Conservation (phyloP, 495 filamentous ascomycete species). For the Platismatia glauca region DNA sequence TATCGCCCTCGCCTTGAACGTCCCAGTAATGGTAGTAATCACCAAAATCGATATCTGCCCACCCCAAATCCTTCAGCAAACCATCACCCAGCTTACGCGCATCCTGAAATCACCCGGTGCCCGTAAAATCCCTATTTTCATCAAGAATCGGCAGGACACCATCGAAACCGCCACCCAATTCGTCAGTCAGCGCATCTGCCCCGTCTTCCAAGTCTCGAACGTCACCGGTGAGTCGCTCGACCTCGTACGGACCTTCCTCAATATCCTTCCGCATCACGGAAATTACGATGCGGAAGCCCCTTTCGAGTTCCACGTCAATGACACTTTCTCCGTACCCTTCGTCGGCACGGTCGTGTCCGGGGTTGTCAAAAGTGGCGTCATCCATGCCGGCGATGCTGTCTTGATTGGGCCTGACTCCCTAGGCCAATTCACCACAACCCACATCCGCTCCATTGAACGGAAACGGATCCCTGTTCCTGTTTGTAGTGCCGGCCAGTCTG, state of each 20-base stretch:
- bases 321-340: slow-evolving; percentile 98
- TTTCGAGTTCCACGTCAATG: slow-evolving; percentile 94
- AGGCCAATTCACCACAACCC: slow-evolving; percentile 84
- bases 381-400: slow-evolving; percentile 85
- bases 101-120: slow-evolving; percentile 92
- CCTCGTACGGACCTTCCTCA: slow-evolving; percentile 80
- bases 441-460: slow-evolving; percentile 85
- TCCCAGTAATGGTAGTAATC: slow-evolving; percentile 95
- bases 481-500: slow-evolving; percentile 85
- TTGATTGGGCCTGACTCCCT: slow-evolving; percentile 86
- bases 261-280: slow-evolving; percentile 91
- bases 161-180: slow-evolving; percentile 95
- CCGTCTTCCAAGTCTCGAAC: slow-evolving; percentile 96
- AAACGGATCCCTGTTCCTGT: slow-evolving; percentile 88
- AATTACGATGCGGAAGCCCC: slow-evolving; percentile 81
- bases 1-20: slow-evolving; percentile 89
- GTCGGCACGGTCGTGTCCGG: slow-evolving; percentile 94
- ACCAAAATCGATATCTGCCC: slow-evolving; percentile 99
- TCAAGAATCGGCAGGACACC: slow-evolving; percentile 83
- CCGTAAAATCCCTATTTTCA: slow-evolving; percentile 93
- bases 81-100: slow-evolving; percentile 79
- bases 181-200: slow-evolving; percentile 88
- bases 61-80: slow-evolving; percentile 89
- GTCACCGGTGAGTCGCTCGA: slow-evolving; percentile 84
- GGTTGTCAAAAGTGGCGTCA: slow-evolving; percentile 77